phyloP scores from a whole-genome alignment of 495 filamentous ascomycete genomes.

The Daldinia grandis region DNA sequence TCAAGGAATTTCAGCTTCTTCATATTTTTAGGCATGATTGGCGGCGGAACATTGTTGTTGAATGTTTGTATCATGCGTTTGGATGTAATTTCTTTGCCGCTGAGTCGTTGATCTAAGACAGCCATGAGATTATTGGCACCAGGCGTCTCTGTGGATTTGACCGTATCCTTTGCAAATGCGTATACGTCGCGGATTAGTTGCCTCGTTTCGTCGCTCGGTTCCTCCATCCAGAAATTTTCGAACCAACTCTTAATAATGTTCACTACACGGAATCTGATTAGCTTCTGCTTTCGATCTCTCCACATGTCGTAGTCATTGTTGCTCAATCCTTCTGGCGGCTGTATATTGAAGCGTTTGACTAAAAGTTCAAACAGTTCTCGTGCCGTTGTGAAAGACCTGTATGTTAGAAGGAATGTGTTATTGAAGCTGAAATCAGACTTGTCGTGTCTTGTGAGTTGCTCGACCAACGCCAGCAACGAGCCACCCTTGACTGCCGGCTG shows the following conservation, averaged over 20 bases:
- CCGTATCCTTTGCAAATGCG: constrained; percentile 88
- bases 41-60: constrained; percentile 77
- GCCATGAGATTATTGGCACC: constrained; percentile 82
- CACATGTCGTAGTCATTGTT: constrained; percentile 82
- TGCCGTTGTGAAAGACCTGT: constrained; percentile 92
- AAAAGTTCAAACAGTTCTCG: constrained; percentile 91
- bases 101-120: constrained; percentile 84
- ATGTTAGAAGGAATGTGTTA: constrained; percentile 96
- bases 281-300: constrained; percentile 93
- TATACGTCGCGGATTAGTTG: constrained; percentile 87
- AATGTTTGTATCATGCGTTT: constrained; percentile 88
- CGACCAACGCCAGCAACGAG: constrained; percentile 88
- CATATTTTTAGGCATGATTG: constrained; percentile 98
- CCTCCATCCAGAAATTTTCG: constrained; percentile 98
- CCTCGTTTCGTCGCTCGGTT: constrained; percentile 80
- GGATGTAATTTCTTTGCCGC: constrained; percentile 84
- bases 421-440: constrained; percentile 95
- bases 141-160: constrained; percentile 90
- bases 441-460: constrained; percentile 95
- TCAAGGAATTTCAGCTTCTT: constrained; percentile 99
- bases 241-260: constrained; percentile 99
- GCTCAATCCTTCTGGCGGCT: constrained; percentile 85
- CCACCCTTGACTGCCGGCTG: constrained; percentile 83
- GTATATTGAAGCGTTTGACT: constrained; percentile 87
- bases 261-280: constrained; percentile 92